These are phyloP conservation scores for Fusarium cicatricum DNA, from an alignment of 2,329 filamentous ascomycete genomes.

Conservation along the genomic window DNA sequence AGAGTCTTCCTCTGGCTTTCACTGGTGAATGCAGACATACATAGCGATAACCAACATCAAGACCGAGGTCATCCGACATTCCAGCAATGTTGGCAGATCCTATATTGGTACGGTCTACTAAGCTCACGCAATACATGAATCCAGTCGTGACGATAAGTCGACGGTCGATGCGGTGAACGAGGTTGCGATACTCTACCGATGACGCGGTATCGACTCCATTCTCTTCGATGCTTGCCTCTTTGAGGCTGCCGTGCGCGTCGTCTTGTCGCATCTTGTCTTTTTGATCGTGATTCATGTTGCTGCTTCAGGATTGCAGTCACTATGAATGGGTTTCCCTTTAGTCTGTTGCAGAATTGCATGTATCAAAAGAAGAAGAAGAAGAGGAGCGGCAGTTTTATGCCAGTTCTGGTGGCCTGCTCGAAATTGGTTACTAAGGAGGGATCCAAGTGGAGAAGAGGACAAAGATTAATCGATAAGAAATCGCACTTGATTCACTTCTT, in stretches of 20 bases:
- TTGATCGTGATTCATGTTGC: neutral
- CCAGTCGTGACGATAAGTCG: neutral
- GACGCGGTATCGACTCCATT: neutral
- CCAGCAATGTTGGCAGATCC: constrained; percentile 1
- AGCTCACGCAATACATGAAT: constrained; percentile 9
- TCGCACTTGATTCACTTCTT: no score
- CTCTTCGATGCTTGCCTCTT: neutral
- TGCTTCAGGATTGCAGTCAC: neutral
- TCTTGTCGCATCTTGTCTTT: neutral
- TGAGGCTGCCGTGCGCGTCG: neutral
- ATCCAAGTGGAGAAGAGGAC: no score
- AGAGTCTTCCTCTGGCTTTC: no score
- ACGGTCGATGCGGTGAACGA: neutral
- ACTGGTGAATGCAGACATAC: neutral
- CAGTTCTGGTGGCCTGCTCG: no score
- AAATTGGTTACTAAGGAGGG: no score
- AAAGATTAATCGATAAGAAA: no score
- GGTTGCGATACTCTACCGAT: no score
- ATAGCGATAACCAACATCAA: constrained; percentile 1
- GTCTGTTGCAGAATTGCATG: no score
- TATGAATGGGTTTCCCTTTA: no score
- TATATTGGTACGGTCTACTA: constrained; percentile 8
- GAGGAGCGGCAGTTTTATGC: no score
- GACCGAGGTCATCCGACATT: neutral
- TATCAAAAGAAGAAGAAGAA: no score